Evolutionary conservation across 768 basidiomycete genomes (phyloP).

Genomic region (Chalciporus sphaerocephalus): DNA sequence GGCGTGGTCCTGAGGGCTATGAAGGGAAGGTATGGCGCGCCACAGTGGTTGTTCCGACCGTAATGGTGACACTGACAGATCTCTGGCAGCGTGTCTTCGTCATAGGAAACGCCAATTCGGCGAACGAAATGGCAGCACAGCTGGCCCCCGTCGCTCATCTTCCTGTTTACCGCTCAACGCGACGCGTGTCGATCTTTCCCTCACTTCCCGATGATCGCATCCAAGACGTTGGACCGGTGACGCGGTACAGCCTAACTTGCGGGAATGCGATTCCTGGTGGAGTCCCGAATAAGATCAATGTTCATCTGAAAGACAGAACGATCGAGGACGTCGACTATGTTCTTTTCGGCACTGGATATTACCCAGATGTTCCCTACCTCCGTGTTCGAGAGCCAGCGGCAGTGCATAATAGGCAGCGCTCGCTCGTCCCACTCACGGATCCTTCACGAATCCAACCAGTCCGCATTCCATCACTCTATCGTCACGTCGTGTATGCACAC

Average conservation of each 20-base stretch:
- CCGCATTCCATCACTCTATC: constrained; percentile 43
- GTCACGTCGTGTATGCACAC: constrained; percentile 43
- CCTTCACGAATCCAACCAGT: constrained; percentile 24
- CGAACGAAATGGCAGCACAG: constrained; percentile 50
- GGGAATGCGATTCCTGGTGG: neutral
- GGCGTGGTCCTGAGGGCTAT: constrained; percentile 37
- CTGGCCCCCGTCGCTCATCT: constrained; percentile 34
- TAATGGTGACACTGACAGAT: neutral
- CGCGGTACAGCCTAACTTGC: constrained; percentile 30
- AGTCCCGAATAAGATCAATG: constrained; percentile 27
- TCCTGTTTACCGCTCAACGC: constrained; percentile 46
- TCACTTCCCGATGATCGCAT: constrained; percentile 43
- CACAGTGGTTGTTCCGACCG: neutral
- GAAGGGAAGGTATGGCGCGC: constrained; percentile 28
- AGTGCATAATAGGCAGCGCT: neutral
- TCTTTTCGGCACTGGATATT: constrained; percentile 47
- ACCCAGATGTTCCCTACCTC: constrained; percentile 39
- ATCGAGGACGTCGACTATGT: constrained; percentile 42
- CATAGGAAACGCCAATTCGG: constrained; percentile 49
- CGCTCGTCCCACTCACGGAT: constrained; percentile 29
- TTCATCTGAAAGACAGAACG: constrained; percentile 34
- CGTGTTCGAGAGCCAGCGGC: constrained; percentile 23
- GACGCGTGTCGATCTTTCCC: constrained; percentile 40
- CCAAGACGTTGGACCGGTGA: constrained; percentile 39
- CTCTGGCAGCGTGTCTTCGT: constrained; percentile 40